phyloP scores from a whole-genome alignment of 192 early-diverging fungal species.

The Phlyctochytrium arcticum region DNA sequence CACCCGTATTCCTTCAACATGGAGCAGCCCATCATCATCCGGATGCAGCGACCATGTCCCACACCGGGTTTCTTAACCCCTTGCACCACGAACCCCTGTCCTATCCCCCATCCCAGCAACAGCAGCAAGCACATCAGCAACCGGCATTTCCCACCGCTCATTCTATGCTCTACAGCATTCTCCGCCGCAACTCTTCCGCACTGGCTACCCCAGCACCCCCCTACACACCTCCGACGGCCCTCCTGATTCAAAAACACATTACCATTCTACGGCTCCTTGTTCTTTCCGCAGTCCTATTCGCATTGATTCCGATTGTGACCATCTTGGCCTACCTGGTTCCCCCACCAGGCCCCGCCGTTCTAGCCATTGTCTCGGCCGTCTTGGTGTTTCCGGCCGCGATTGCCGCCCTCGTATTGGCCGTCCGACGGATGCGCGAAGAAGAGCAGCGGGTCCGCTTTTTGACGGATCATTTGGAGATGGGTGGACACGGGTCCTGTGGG shows the following conservation, averaged over 20 bases:
- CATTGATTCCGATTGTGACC: conserved; percentile 11
- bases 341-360: conserved; percentile 2
- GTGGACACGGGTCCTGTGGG: neutral
- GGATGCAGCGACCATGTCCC: no score
- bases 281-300: conserved; percentile 13
- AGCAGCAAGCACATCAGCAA: no score
- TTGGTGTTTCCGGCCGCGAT: conserved; percentile 4
- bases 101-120: no score
- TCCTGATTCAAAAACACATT: conserved; percentile 9
- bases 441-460: conserved; percentile 7
- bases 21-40: no score
- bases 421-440: conserved; percentile 8
- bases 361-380: neutral
- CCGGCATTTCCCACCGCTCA: no score
- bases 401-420: neutral
- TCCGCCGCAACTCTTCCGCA: no score
- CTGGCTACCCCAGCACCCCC: neutral
- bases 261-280: conserved; percentile 22
- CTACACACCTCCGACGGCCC: neutral
- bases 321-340: conserved; percentile 4
- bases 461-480: conserved; percentile 17
- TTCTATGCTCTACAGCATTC: no score
- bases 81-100: no score
- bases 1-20: no score
- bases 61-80: no score